Conservation (phyloP, 768 basidiomycete genomes). For the Suillus ampliporus region DNA sequence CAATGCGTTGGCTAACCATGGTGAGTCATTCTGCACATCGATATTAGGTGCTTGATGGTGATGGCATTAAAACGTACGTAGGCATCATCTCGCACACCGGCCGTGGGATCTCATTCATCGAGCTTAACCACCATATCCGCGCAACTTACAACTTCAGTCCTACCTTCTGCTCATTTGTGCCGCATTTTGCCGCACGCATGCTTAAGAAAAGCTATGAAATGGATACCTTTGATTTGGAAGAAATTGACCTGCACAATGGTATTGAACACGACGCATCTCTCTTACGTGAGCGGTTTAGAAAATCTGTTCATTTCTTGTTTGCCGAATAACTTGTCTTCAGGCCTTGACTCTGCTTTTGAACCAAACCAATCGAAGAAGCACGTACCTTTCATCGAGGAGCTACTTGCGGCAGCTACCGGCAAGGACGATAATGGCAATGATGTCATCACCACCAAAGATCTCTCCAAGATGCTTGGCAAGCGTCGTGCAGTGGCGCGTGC, state of each 20-base stretch:
- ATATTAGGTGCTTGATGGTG: conserved; percentile 4
- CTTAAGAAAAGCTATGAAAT: conserved; percentile 58
- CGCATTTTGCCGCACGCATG: conserved; percentile 62
- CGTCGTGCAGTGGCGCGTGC: conserved; percentile 21
- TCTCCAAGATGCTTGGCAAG: conserved; percentile 60
- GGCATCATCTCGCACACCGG: conserved; percentile 63
- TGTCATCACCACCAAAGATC: conserved; percentile 60
- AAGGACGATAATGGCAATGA: conserved; percentile 53
- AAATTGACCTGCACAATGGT: conserved; percentile 28
- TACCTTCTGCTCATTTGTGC: conserved; percentile 71
- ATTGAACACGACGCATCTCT: conserved; percentile 22
- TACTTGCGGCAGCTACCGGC: conserved; percentile 66
- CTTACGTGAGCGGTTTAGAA: conserved; percentile 30
- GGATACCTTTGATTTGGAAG: conserved; percentile 67
- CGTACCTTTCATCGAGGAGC: conserved; percentile 55
- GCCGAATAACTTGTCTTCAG: conserved; percentile 38
- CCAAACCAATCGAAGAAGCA: conserved; percentile 60
- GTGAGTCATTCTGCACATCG: conserved; percentile 42
- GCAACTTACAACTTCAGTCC: conserved; percentile 72
- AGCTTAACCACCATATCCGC: conserved; percentile 47
- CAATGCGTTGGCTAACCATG: conserved; percentile 84
- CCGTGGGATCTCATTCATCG: conserved; percentile 65
- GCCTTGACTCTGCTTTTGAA: conserved; percentile 54
- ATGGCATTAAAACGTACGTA: too few relatives aligned
- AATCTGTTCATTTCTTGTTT: not conserved